Percentiles rank a stretch among this genome's conserved stretches.
phyloP scores from a whole-genome alignment of 2,329 filamentous ascomycete genomes.

The Verticillium longisporum region DNA sequence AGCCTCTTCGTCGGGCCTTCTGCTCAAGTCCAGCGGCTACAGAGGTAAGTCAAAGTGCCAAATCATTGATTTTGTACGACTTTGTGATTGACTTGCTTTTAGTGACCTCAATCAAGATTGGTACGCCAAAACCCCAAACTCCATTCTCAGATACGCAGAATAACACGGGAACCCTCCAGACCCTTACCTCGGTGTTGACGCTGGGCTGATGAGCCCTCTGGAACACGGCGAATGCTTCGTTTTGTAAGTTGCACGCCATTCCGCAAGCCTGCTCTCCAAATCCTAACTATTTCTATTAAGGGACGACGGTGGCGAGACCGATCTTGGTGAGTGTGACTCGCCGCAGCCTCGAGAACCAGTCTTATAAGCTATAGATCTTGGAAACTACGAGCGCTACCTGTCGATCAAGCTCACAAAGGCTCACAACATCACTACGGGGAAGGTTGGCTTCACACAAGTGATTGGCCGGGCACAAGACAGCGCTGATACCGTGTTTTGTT shows the following conservation, averaged over 20 bases:
- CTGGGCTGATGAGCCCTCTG: constrained; percentile 18
- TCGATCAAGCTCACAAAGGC: constrained; percentile 75
- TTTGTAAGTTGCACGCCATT: neutral
- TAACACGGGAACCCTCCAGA: neutral
- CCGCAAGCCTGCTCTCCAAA: neutral
- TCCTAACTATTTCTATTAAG: neutral
- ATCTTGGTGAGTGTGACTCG: neutral
- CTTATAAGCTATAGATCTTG: constrained; percentile 32
- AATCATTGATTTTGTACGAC: neutral
- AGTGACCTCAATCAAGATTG: neutral
- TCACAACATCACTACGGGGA: constrained; percentile 96
- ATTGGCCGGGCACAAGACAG: neutral
- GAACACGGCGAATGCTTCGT: constrained; percentile 15
- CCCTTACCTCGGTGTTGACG: neutral
- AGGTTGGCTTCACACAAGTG: constrained; percentile 26
- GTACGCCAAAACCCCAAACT: neutral
- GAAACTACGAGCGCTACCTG: constrained; percentile 52
- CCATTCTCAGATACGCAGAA: neutral
- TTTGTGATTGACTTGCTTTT: neutral
- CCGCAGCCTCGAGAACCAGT: neutral
- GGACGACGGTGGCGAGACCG: neutral
- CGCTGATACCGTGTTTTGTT: neutral
- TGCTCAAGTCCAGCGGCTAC: constrained; percentile 6
- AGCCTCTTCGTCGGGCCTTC: constrained; percentile 64
- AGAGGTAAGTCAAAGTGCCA: neutral